Base-by-base conservation (phyloP, 768 basidiomycete species). In the Hygrophorus russula region DNA sequence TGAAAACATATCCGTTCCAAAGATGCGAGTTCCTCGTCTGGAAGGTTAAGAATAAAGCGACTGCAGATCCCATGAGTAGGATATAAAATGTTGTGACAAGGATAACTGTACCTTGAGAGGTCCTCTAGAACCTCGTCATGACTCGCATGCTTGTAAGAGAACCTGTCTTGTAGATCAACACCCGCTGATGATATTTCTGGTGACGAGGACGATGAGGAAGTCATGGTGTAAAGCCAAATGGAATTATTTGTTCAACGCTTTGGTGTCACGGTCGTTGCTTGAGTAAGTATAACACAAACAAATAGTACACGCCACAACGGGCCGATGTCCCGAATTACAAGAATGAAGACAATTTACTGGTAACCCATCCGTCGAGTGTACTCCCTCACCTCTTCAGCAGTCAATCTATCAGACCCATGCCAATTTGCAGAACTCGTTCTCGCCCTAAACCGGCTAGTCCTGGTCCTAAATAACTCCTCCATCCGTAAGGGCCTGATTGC, bases 1-100 rank as follows among this genome's bases (percentile, higher is more conserved):
- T 98, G 94, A 66, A 98, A 99, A 66, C 90, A 97, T 53, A 98
- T 80, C 47, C 96, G 79, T 57, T 96, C 93, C 43, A 94, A 70
- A 12, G 86, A 90, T 39, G 78, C 76, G 44, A 94, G 76, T 65
- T 99, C 96, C 58, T 87, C 84, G 50, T 86, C 82, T 15, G 96
- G 94, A 47, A 99, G 78, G 62, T 98, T 98, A 51, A 98, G 73
- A 52, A 99, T 88, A 60, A 98, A 98, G 40, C 96, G 89, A 60
- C 90, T 94, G 15, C 37, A 32, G 28, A 20, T 44, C 49, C 14
- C 46, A 54, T 47, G 55, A 46, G 17, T 32, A 43, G 42, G 51
- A 29, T 35, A 29, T 14, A 33, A 28, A 18, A n/a, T 24, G 48
- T 36, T 43, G 41, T 37, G 36, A 34, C 14, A 14, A n/a, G 48